Evolutionary conservation across 768 basidiomycete genomes (phyloP), one percentile per base, ranked within the genome.

Genomic region (Pleurotus tuber-regium): DNA sequence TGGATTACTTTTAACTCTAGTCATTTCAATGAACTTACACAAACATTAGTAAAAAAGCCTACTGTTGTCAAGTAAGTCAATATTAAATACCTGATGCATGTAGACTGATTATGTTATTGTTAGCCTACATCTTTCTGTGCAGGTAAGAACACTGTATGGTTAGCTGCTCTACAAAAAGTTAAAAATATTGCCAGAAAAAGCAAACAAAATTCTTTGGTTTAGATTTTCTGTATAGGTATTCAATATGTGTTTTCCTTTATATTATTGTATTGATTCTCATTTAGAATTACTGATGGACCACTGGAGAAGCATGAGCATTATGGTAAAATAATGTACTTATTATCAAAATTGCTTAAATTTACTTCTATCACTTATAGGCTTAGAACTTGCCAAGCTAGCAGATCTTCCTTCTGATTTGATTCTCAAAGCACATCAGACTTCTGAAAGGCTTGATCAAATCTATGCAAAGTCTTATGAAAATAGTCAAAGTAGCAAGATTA

Each of bases 301-400:
- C 76, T 80, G 0, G 80, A 85, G 28, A 75, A 80, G 24, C 57
- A 73, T 23, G 75, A 73, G n/a, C 87, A 92, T 63, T 92, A 93
- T 59, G 91, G 91, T 89, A 39, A 57, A n/a, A n/a, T n/a, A n/a
- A n/a, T n/a, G n/a, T n/a, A n/a, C n/a, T 51, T 19, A 23, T 50
- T 12, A 51, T 36, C 33, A n/a, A 49, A 19, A 6, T 11, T 29
- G n/a, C 3, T 31, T 14, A 12, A 16, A 3, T 50, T 21, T n/a
- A 49, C 19, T 23, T 18, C 16, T 12, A 29, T 29, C n/a, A n/a
- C n/a, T n/a, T n/a, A 19, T 56, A 95, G 95, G 96, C 2, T 72
- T 99, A 9, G 89, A 97, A 58, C 79, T 98, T 23, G 94, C 95
- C 10, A 81, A 82, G 41, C 77, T 96, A 4, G 94, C 92, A 1